Evolutionary conservation across 2,329 filamentous ascomycete genomes (phyloP).

Genomic region (Leptosphaerulina australis): DNA sequence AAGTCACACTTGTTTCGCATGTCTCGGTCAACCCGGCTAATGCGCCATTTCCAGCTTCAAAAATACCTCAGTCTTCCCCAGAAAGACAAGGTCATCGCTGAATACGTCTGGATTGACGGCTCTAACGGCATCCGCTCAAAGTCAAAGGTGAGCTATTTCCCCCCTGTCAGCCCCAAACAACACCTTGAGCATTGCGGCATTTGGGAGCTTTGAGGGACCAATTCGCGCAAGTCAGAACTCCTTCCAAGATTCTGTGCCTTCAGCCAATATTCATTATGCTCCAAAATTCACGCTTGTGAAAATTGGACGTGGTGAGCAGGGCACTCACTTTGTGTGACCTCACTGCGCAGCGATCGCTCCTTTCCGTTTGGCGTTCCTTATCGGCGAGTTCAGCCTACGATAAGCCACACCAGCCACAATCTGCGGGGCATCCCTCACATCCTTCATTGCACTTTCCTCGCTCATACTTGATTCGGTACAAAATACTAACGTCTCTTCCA

Average conservation of each 20-base stretch:
- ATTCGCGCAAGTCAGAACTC: constrained; percentile 5
- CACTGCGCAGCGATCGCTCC: constrained; percentile 26
- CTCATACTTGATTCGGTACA: constrained; percentile 8
- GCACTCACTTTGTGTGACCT: constrained; percentile 29
- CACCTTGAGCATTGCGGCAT: constrained; percentile 18
- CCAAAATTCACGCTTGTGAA: constrained; percentile 9
- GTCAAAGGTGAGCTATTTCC: constrained; percentile 75
- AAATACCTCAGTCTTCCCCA: constrained; percentile 94
- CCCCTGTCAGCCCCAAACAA: constrained; percentile 10
- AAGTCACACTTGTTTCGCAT: constrained; percentile 38
- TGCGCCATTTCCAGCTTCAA: constrained; percentile 66
- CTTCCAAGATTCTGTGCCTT: not conserved
- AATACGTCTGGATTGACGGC: constrained; percentile 96
- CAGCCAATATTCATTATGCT: constrained; percentile 9
- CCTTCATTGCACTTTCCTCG: constrained; percentile 5
- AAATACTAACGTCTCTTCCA: constrained; percentile 45
- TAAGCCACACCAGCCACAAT: constrained; percentile 33
- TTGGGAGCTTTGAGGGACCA: constrained; percentile 7
- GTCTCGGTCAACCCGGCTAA: constrained; percentile 28
- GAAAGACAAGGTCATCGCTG: constrained; percentile 85
- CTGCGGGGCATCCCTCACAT: constrained; percentile 11
- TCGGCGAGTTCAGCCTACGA: constrained; percentile 41
- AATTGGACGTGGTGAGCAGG: constrained; percentile 16
- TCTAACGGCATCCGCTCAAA: constrained; percentile 87
- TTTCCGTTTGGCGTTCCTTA: constrained; percentile 34